These are phyloP conservation scores for Hypomyces rosellus DNA, from an alignment of 2,329 filamentous ascomycete species.

Conservation along the genomic window DNA sequence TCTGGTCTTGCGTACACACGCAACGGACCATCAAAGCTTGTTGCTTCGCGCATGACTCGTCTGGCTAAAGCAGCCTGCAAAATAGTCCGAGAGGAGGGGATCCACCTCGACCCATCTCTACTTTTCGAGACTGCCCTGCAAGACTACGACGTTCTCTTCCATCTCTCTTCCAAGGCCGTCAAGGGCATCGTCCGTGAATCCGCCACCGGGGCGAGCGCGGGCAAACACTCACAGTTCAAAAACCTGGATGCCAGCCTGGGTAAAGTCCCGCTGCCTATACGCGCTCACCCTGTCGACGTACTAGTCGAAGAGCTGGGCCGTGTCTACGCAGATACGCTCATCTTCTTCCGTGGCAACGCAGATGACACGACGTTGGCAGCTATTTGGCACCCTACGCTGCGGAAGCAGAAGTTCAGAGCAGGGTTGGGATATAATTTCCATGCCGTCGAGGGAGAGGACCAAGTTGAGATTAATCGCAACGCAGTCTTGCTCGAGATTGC, in stretches of 20 bases:
- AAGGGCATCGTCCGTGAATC: conserved; percentile 35
- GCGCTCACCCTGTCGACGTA: conserved; percentile 53
- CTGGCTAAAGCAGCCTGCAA: conserved; percentile 71
- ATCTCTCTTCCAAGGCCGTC: conserved; percentile 53
- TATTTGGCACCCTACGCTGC: conserved; percentile 52
- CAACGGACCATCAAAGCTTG: conserved; percentile 66
- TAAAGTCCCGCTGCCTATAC: conserved; percentile 39
- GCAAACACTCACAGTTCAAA: conserved; percentile 60
- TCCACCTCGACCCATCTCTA: conserved; percentile 40
- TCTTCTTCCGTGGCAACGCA: conserved; percentile 71
- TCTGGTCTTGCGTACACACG: conserved; percentile 78
- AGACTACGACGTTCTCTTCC: conserved; percentile 84
- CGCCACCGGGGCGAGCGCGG: conserved; percentile 28
- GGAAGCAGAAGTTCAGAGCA: conserved; percentile 58
- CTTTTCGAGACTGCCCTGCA: conserved; percentile 67
- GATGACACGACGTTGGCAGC: conserved; percentile 50
- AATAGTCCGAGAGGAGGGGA: conserved; percentile 47
- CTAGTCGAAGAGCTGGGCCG: conserved; percentile 62
- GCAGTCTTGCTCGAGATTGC: conserved; percentile 69
- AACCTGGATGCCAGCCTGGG: conserved; percentile 63
- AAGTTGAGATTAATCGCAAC: conserved; percentile 59
- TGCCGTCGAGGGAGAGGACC: conserved; percentile 32
- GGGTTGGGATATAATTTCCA: conserved; percentile 59
- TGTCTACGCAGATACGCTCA: conserved; percentile 60
- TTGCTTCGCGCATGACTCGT: conserved; percentile 75